Evolutionary conservation across 169 alveolate genomes (phyloP).

Genomic region (Plasmodium reichenowi): DNA sequence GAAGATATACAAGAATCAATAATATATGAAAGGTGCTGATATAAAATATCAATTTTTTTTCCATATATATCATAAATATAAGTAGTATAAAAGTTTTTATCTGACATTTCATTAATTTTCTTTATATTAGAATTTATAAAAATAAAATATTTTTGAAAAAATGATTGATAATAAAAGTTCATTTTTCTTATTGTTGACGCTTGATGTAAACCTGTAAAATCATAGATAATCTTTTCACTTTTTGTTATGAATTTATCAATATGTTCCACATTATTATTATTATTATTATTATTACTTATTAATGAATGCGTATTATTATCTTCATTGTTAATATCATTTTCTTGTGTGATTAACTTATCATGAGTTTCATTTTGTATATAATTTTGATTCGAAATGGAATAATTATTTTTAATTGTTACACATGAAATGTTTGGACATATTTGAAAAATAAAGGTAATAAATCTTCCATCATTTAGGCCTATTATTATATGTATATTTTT

Average conservation of each 20-base stretch:
- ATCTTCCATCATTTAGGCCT: constrained; percentile 49
- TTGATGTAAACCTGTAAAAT: constrained; percentile 61
- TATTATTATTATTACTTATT: background rate
- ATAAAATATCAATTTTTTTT: constrained; percentile 52
- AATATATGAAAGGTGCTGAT: constrained; percentile 56
- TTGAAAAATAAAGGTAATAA: constrained; percentile 21
- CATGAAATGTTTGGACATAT: constrained; percentile 27
- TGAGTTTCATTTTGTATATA: constrained; percentile 7
- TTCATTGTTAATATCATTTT: background rate
- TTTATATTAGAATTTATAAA: constrained; percentile 66
- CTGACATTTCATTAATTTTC: constrained; percentile 63
- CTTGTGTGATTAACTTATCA: background rate
- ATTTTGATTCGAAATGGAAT: constrained; percentile 17
- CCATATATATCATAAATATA: constrained; percentile 23
- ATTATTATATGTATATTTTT: constrained; percentile 28
- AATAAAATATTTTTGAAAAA: constrained; percentile 10
- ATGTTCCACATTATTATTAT: background rate
- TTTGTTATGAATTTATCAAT: constrained; percentile 35
- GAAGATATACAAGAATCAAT: constrained; percentile 63
- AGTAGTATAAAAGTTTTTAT: constrained; percentile 66
- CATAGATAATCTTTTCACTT: constrained; percentile 50
- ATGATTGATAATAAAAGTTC: constrained; percentile 20
- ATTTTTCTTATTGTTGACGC: constrained; percentile 33
- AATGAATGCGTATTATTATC: background rate
- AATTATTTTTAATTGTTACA: constrained; percentile 1